A percentile compares a stretch with the other conserved stretches of the same genome.
Conservation (phyloP, 257 asterid species). For the Fraxinus anomala region DNA sequence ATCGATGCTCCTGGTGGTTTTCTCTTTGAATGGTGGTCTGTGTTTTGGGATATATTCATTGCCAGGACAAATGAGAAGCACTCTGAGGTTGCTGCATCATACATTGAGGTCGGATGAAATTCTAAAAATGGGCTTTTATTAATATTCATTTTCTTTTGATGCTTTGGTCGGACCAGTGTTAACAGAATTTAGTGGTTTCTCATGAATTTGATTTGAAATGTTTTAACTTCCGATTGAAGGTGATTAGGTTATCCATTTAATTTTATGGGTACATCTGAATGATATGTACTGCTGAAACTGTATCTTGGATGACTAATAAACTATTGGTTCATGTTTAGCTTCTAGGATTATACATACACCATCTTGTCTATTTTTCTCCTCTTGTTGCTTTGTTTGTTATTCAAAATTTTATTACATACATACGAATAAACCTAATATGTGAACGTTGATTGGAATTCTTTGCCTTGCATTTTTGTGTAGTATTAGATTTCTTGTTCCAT, state of each 20-base stretch:
- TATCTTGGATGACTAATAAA: not conserved
- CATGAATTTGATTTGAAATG: not conserved
- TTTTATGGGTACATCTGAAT: not conserved
- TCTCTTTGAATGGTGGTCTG: conserved; percentile 99
- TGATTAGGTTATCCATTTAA: not conserved
- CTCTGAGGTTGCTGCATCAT: conserved; percentile 98
- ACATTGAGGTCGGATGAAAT: conserved; percentile 72
- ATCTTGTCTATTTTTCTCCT: not conserved
- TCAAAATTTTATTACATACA: not conserved
- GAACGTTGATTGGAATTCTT: not conserved
- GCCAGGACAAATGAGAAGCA: conserved; percentile 99
- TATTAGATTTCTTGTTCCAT: not conserved
- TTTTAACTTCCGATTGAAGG: not conserved
- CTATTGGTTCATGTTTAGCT: conserved; percentile 1
- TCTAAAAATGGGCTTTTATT: not conserved
- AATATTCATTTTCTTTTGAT: not conserved
- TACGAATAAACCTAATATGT: not conserved
- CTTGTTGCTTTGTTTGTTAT: not conserved
- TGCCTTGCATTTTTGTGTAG: not conserved
- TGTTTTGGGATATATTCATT: conserved; percentile 97
- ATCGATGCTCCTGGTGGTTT: conserved; percentile 99
- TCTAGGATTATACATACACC: not conserved
- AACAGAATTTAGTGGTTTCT: conserved; percentile 1
- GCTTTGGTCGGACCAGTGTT: not conserved
- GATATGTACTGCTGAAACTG: not conserved